Evolutionary conservation across 1,284 basidiomycete genomes (phyloP), one percentile per base, ranked within the genome.

Genomic region (Microstroma glucosiphilum): DNA sequence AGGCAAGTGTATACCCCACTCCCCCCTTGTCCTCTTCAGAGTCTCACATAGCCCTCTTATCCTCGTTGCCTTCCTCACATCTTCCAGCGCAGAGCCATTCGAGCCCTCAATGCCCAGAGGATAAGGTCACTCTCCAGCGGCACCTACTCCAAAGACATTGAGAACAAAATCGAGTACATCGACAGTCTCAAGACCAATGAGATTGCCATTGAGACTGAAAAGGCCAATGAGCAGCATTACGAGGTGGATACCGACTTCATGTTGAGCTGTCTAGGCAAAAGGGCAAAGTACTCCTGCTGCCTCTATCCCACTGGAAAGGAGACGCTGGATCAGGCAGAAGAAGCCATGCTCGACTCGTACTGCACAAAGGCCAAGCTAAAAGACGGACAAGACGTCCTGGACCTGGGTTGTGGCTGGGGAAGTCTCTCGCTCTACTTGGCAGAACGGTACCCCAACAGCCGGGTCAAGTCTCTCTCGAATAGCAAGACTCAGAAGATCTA

Each of bases 201-300:
- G 23, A 89, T 89, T 62, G 88, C 88, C 1, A 87, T 86, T 68
- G 81, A 86, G 15, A 84, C 87, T 7, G 84, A 86, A 41, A 88
- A 87, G 72, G 88, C 88, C 40, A 90, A 90, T 70, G 84, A 88
- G 70, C 88, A 89, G 77, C 88, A 89, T 72, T 89, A 89, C 75
- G 88, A 90, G 81, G 87, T 86, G 62, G 63, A 80, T 61, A 73
- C 72, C 3, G 65, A 63, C 21, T 75, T 75, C 62, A 75, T 75
- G 69, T 65, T 75, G 26, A 66, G 61, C 49, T 71, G 69, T 57
- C 64, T 75, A 12, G 72, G 72, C 15, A 67, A 66, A 42, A 65
- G 69, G 7, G 72, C 65, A 40, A 75, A 73, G 62, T 75, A 75
- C 67, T 69, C 67, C 81, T 85, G 85, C n/a, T 89, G 88, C 69